These are phyloP conservation scores for Coemansia sp. DNA, from an alignment of 192 early-diverging fungal genomes.

Conservation along the genomic window DNA sequence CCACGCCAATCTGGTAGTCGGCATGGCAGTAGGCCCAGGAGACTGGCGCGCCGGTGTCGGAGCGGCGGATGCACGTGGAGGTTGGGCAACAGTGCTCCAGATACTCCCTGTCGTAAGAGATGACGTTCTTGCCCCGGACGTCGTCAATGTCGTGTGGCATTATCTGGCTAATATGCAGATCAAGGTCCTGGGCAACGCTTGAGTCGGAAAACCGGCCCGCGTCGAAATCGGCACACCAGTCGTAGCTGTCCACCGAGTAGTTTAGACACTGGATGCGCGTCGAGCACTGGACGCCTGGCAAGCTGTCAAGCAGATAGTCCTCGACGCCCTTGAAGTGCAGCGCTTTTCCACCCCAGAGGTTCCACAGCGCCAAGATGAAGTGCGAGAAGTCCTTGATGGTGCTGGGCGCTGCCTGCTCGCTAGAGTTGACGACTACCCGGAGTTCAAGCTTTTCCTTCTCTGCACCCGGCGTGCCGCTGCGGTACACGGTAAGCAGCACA, in stretches of 20 bases:
- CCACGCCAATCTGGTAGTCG: not conserved
- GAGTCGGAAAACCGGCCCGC: not conserved
- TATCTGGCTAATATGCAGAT: not conserved
- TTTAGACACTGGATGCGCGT: slow-evolving; percentile 2
- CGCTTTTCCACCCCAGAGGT: not conserved
- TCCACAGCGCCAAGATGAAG: not conserved
- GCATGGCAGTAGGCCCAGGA: slow-evolving; percentile 1
- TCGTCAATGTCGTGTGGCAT: not conserved
- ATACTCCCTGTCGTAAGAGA: not conserved
- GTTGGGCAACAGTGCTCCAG: not conserved
- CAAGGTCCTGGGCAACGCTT: not conserved
- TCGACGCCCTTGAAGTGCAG: slow-evolving; percentile 5
- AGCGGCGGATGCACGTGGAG: slow-evolving; percentile 1
- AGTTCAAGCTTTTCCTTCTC: not conserved
- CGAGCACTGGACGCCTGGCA: not conserved
- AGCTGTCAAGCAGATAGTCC: slow-evolving; percentile 1
- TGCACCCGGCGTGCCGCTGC: not conserved
- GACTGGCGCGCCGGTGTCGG: not conserved
- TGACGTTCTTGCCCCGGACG: not conserved
- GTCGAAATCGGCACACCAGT: not conserved
- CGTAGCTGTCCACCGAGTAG: not conserved
- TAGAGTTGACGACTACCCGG: slow-evolving; percentile 1
- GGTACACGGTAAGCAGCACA: not conserved
- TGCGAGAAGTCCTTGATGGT: not conserved
- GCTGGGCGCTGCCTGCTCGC: not conserved